A percentile compares a stretch with the other conserved stretches of the same genome.
Conservation (phyloP, 805 yeast genomes). For the Candida xiaguanensis region DNA sequence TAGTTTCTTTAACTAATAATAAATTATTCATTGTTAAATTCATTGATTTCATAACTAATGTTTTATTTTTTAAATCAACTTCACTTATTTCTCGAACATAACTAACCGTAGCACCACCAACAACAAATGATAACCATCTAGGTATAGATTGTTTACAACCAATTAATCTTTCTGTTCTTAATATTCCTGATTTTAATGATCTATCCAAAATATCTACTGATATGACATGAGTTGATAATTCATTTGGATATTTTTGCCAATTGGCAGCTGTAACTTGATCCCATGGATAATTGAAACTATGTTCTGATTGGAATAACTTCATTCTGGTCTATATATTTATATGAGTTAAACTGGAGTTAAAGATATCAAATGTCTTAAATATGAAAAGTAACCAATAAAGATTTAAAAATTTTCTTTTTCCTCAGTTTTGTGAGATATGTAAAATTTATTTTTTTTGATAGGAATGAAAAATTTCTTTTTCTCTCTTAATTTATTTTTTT, state of each 20-base stretch:
- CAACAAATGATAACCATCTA: conserved; percentile 65
- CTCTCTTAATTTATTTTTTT: not conserved
- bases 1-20: conserved; percentile 81
- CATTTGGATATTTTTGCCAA: conserved; percentile 97
- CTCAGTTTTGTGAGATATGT: not conserved
- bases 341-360: no score
- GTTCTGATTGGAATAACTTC: conserved; percentile 75
- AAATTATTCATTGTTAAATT: conserved; percentile 79
- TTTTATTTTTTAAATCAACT: conserved; percentile 63
- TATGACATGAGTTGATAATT: conserved; percentile 84
- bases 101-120: conserved; percentile 70
- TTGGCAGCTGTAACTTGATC: conserved; percentile 93
- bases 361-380: no score
- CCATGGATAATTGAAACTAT: conserved; percentile 82
- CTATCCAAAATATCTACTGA: conserved; percentile 87
- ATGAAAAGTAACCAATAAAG: conserved; percentile 12
- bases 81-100: conserved; percentile 87
- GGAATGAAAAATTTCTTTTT: not conserved
- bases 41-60: conserved; percentile 76
- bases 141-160: conserved; percentile 89
- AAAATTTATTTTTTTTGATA: conserved; percentile 1
- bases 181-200: conserved; percentile 51
- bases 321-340: conserved; percentile 39
- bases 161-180: conserved; percentile 81
- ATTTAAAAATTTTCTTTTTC: not conserved